Evolutionary conservation across 352 stramenopile genomes (phyloP).

Genomic region (Pythium aristosporum): DNA sequence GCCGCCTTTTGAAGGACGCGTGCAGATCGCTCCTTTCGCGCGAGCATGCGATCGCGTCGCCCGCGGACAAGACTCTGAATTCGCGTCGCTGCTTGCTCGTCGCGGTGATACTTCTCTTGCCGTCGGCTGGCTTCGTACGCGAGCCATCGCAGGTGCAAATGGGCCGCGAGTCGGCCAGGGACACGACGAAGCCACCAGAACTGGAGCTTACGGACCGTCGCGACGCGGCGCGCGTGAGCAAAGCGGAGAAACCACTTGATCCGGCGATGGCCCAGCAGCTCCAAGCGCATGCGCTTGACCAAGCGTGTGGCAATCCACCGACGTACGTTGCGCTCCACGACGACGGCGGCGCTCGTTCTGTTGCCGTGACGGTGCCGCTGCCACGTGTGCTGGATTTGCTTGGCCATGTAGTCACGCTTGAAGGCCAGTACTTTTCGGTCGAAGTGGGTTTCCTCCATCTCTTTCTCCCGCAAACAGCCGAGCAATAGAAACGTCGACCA

Average conservation of each 20-base stretch:
- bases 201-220: slow-evolving; percentile 47
- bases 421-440: slow-evolving; percentile 41
- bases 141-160: slow-evolving; percentile 40
- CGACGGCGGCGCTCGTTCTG: slow-evolving; percentile 30
- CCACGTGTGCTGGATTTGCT: slow-evolving; percentile 46
- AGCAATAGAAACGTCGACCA: slow-evolving; percentile 84
- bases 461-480: slow-evolving; percentile 68
- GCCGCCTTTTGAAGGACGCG: slow-evolving; percentile 45
- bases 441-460: slow-evolving; percentile 60
- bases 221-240: slow-evolving; percentile 41
- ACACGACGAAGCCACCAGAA: slow-evolving; percentile 71
- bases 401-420: slow-evolving; percentile 42
- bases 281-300: slow-evolving; percentile 33
- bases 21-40: slow-evolving; percentile 38
- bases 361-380: slow-evolving; percentile 27
- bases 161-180: slow-evolving; percentile 39
- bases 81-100: slow-evolving; percentile 36
- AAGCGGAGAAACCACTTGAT: slow-evolving; percentile 83
- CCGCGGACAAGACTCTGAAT: slow-evolving; percentile 61
- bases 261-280: slow-evolving; percentile 54
- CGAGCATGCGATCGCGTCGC: slow-evolving; percentile 37
- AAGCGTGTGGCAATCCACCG: slow-evolving; percentile 30
- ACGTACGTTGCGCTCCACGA: slow-evolving; percentile 52
- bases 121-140: slow-evolving; percentile 5
- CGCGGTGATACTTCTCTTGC: slow-evolving; percentile 24